Evolutionary conservation across 2,329 filamentous ascomycete genomes (phyloP).

Genomic region (Torrubiellomyces zombiae): DNA sequence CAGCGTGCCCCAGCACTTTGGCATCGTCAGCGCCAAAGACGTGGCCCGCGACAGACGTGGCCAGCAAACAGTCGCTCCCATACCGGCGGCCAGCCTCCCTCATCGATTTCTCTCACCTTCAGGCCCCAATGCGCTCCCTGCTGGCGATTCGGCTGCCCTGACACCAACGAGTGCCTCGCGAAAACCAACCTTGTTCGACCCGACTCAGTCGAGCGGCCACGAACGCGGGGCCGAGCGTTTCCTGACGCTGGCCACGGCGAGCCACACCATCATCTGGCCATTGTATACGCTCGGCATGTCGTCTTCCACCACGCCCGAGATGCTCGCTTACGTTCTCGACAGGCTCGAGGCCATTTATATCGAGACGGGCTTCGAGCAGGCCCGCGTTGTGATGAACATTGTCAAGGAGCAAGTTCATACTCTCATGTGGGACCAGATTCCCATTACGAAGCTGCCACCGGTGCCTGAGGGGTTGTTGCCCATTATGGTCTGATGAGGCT

Average conservation of each 20-base stretch:
- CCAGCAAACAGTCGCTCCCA: conserved; percentile 8
- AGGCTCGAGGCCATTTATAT: conserved; percentile 26
- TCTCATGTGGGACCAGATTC: conserved; percentile 11
- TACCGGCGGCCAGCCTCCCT: conserved; percentile 13
- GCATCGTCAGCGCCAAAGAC: conserved; percentile 25
- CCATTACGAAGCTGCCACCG: conserved; percentile 11
- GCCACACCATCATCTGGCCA: conserved; percentile 32
- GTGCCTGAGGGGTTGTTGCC: conserved; percentile 10
- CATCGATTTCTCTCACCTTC: conserved; percentile 14
- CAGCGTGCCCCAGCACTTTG: conserved; percentile 32
- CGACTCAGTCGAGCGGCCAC: conserved; percentile 16
- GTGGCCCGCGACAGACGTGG: conserved; percentile 10
- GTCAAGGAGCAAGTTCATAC: conserved; percentile 19
- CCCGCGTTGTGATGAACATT: conserved; percentile 23
- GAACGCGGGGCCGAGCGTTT: conserved; percentile 25
- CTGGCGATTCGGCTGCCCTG: conserved; percentile 1
- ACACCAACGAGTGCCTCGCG: conserved; percentile 4
- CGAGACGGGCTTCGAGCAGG: conserved; percentile 29
- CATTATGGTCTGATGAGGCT: conserved; percentile 14
- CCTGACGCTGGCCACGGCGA: conserved; percentile 30
- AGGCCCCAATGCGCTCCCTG: conserved; percentile 1
- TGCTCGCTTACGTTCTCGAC: conserved; percentile 26
- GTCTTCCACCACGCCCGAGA: conserved; percentile 23
- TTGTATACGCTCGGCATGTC: conserved; percentile 32
- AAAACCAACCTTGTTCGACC: conserved; percentile 23